Conservation (phyloP, 2,329 filamentous ascomycete genomes). For the Dactylellina parvicollis region DNA sequence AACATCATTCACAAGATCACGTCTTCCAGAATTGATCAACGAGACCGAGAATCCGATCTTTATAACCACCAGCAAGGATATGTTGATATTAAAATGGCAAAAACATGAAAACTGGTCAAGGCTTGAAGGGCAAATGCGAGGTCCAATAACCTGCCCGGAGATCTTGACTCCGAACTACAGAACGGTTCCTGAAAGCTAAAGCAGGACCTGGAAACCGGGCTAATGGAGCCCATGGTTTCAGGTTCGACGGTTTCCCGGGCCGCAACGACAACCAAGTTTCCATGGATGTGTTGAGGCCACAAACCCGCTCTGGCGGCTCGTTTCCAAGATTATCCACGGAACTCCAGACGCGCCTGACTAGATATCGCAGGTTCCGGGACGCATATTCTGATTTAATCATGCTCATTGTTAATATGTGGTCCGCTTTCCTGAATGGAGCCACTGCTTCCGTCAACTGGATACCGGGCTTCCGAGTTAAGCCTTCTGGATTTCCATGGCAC, state of each 20-base stretch:
- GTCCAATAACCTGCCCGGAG: conserved; percentile 10
- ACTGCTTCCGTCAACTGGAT: conserved; percentile 19
- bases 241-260: conserved; percentile 47
- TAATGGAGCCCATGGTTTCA: conserved; percentile 49
- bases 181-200: conserved; percentile 20
- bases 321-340: conserved; percentile 31
- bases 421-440: conserved; percentile 19
- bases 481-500: conserved; percentile 25
- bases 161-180: conserved; percentile 39
- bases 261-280: conserved; percentile 21
- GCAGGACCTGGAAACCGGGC: background rate
- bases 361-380: conserved; percentile 1
- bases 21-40: background rate
- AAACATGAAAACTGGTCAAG: background rate
- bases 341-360: background rate
- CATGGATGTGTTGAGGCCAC: conserved; percentile 34
- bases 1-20: background rate
- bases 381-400: conserved; percentile 21
- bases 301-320: conserved; percentile 17
- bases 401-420: conserved; percentile 1
- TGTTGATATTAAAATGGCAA: background rate
- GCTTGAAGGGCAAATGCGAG: background rate
- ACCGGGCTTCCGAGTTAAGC: conserved; percentile 19
- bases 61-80: background rate
- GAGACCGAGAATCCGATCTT: background rate